Evolutionary conservation across 2,329 filamentous ascomycete species (phyloP).

Genomic region (Colletotrichum incanum): DNA sequence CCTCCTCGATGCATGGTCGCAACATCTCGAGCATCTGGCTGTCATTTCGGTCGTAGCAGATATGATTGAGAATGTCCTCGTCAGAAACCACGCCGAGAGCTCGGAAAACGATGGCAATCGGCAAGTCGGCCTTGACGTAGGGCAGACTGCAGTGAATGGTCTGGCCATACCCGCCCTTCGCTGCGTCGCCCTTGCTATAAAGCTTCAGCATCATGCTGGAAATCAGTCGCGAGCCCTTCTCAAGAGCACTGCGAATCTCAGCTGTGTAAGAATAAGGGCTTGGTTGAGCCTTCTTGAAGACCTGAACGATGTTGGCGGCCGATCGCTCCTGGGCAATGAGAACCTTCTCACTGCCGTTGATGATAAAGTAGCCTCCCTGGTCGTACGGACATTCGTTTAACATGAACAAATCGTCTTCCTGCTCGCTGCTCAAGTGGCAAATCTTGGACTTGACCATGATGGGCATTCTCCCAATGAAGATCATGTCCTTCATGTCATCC

Average conservation of each 20-base stretch:
- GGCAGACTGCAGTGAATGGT: conserved; percentile 93
- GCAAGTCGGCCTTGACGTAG: conserved; percentile 94
- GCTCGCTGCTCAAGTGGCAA: conserved; percentile 87
- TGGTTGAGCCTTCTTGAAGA: conserved; percentile 97
- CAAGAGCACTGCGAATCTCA: conserved; percentile 95
- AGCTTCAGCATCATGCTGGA: conserved; percentile 94
- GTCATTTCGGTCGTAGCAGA: conserved; percentile 95
- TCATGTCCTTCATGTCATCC: conserved; percentile 76
- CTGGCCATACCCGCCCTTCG: conserved; percentile 86
- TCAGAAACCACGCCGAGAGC: conserved; percentile 96
- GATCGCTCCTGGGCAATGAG: conserved; percentile 97
- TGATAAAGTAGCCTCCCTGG: conserved; percentile 98
- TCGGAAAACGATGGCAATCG: conserved; percentile 95
- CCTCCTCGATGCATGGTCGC: conserved; percentile 96
- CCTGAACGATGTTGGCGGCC: conserved; percentile 98
- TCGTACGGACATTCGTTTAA: conserved; percentile 99
- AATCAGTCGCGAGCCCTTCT: conserved; percentile 95
- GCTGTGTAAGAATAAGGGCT: conserved; percentile 94
- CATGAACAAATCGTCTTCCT: conserved; percentile 88
- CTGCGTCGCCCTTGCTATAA: conserved; percentile 85
- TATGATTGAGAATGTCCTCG: conserved; percentile 97
- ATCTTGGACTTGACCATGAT: conserved; percentile 99
- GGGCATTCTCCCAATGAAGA: conserved; percentile 95
- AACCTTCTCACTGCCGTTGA: conserved; percentile 99
- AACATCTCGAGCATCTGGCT: conserved; percentile 98